These are phyloP conservation scores for Aureobasidium leucospermi DNA, from an alignment of 2,329 filamentous ascomycete genomes.

Conservation along the genomic window DNA sequence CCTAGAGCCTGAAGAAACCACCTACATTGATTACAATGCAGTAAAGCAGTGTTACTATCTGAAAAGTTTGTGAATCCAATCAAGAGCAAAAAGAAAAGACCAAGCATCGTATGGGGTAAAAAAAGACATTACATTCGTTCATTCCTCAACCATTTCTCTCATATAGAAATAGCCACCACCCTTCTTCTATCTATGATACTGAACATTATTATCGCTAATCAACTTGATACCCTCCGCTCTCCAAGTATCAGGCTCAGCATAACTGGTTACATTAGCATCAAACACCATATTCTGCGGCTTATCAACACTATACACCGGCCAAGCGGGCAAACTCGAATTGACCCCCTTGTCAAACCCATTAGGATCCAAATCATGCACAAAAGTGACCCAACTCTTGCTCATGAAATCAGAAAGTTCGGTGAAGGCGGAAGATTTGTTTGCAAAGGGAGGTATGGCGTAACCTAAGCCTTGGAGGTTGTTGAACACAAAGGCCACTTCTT, in stretches of 20 bases:
- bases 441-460: slow-evolving; percentile 32
- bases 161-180: too few species aligned
- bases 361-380: slow-evolving; percentile 36
- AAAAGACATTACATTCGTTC: too few species aligned
- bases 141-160: too few species aligned
- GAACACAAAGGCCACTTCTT: slow-evolving; percentile 43
- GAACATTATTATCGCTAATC: slow-evolving; percentile 23
- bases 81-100: too few species aligned
- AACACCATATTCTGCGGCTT: slow-evolving; percentile 37
- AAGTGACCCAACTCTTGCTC: slow-evolving; percentile 39
- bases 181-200: slow-evolving; percentile 12
- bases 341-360: slow-evolving; percentile 24
- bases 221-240: slow-evolving; percentile 38
- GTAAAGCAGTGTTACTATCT: too few species aligned
- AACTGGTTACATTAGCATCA: slow-evolving; percentile 36
- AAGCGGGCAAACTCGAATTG: slow-evolving; percentile 16
- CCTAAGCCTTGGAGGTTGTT: slow-evolving; percentile 38
- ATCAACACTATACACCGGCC: slow-evolving; percentile 33
- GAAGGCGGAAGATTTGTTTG: slow-evolving; percentile 30
- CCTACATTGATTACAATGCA: too few species aligned
- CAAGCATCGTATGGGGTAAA: too few species aligned
- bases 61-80: too few species aligned
- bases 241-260: slow-evolving; percentile 37
- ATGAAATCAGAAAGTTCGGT: slow-evolving; percentile 36
- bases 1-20: too few species aligned